Base-by-base conservation (phyloP, 164 flowering plant genomes). In the Kingdonia uniflora region DNA sequence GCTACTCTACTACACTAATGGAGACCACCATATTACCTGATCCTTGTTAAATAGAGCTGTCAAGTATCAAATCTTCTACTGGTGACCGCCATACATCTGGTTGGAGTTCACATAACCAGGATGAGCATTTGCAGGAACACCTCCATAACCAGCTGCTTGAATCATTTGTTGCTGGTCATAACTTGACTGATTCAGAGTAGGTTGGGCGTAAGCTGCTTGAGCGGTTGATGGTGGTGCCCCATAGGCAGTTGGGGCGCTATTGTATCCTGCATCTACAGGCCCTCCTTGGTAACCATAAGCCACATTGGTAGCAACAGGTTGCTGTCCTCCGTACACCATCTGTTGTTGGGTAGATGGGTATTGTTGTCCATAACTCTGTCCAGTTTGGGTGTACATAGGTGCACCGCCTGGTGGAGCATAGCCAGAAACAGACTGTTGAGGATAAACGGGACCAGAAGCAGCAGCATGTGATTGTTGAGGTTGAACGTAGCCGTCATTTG, bases 261-360 rank as follows among this genome's bases (percentile, higher is more conserved):
- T 37, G 43, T 64, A 64, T 20, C 54, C 65, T 5, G 80, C 61
- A 44, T 78, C 95, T 20, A 73, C 64, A 11, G 76, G 46, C 1
- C n/a, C n/a, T n/a, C 61, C 80, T 63, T 79, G 90, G 55, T 82
- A 80, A n/a, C n/a, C n/a, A 70, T 80, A 79, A 24, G 58, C 64
- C 11, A 73, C 74, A 64, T 47, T 76, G 57, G 39, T 70, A 15
- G 70, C 52, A 54, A 75, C 78, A n/a, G 68, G 56, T 63, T 79
- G 95, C 48, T 84, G 35, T 8, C 4, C 90, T 21, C 68, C 21
- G 41, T 88, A 83, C 44, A 68, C 84, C 17, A 68, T 8, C 4
- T 4, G 35, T 8, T 29, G 80, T 57, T 82, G 95, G 6, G 78
- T 16, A 49, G 82, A 16, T 19, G 79, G 65, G 46, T 82, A 84